These are phyloP conservation scores for Groenewaldozyma auringiensis DNA, from an alignment of 1,139 yeast genomes.

Conservation along the genomic window DNA sequence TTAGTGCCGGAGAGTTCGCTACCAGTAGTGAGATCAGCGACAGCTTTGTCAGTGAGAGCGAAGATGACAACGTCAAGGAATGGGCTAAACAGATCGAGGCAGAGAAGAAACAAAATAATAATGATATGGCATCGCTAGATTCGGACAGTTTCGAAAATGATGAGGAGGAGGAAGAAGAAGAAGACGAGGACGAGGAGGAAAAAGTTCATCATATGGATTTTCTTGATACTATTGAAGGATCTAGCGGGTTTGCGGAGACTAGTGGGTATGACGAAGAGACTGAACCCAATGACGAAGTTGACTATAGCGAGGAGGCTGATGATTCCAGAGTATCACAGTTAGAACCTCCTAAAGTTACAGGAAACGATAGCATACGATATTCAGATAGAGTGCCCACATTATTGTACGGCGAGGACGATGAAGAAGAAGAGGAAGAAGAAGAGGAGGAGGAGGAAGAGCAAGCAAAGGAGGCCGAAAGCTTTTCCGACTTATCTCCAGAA, in stretches of 20 bases:
- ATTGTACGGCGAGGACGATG: constrained; percentile 2
- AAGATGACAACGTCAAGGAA: constrained; percentile 6
- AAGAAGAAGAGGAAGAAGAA: constrained; percentile 14
- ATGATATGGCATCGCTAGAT: background rate
- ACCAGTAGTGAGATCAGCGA: background rate
- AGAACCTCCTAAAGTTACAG: background rate
- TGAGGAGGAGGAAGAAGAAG: constrained; percentile 8
- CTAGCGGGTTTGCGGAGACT: background rate
- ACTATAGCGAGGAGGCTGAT: too few relatives aligned
- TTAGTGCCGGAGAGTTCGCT: background rate
- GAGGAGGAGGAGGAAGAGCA: constrained; percentile 20
- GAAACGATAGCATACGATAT: background rate
- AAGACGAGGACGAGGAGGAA: constrained; percentile 8
- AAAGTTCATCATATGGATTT: background rate
- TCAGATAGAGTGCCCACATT: background rate
- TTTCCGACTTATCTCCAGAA: constrained; percentile 13
- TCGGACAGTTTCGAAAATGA: constrained; percentile 2
- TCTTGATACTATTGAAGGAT: background rate
- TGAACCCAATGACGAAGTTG: background rate
- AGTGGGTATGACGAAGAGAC: background rate
- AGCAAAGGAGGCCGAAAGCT: constrained; percentile 30
- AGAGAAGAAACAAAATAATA: too few relatives aligned
- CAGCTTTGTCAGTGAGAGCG: constrained; percentile 3
- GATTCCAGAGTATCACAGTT: background rate
- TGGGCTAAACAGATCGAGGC: constrained; percentile 7